Evolutionary conservation across 2,329 filamentous ascomycete species (phyloP), one percentile per base, ranked within the genome.

Genomic region (Hypocrella siamensis): DNA sequence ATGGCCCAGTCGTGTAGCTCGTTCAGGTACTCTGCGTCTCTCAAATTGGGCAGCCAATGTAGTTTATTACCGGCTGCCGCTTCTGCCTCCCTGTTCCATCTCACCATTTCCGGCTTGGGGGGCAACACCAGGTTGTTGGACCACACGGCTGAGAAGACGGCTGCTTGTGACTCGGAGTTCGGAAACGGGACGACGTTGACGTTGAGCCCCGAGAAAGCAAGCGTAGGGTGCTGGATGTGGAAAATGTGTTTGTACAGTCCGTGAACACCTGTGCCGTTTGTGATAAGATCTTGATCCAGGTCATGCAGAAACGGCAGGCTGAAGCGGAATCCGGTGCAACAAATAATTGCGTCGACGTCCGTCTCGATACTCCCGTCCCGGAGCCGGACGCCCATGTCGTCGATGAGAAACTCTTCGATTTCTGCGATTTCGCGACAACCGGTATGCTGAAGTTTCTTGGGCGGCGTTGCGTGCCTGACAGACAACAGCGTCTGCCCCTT

Each of bases 101-200:
- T 45, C 34, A 63, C 52, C 78, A 94, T 92, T 31, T 73, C 70
- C 0, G 58, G 47, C 2, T 49, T 50, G 0, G 68, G 46, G 1
- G 85, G 85, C 7, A 93, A 58, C 0, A 54, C 39, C 1, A 93
- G 58, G 1, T 70, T 58, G 21, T 80, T 79, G 1, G 82, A 71
- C 69, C 82, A 93, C 0, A 86, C 67, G 1, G 82, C 71, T 3
- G 85, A 73, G 28, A 92, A 63, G 1, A 82, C 69, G 0, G 85
- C 79, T 1, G 75, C 74, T 53, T 94, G 86, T 5, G 71, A 74
- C 56, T 94, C 84, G 0, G 76, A 67, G 1, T 90, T 45, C 0
- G 82, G 78, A 49, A 93, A 93, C 0, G 88, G 88, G n/a, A 92
- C 79, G n/a, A 90, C 71, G 42, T 79, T 79, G 47, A 85, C 78